Conservation (phyloP, 495 filamentous ascomycete genomes). For the Sordaria brevicollis region DNA sequence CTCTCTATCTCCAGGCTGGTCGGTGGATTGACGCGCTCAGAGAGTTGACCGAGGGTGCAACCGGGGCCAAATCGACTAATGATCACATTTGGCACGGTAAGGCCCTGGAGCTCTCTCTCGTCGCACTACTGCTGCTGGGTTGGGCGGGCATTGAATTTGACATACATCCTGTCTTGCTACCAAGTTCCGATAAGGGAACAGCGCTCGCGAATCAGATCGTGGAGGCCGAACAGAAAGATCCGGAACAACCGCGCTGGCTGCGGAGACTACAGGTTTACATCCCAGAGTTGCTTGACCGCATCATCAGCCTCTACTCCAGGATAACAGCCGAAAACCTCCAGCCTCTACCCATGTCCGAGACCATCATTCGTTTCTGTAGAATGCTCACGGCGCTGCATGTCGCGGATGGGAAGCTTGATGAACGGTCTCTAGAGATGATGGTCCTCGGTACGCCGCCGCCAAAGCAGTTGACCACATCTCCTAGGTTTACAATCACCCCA, state of each 20-base stretch:
- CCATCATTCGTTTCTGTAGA: constrained; percentile 67
- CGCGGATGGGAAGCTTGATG: constrained; percentile 55
- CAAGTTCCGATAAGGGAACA: constrained; percentile 34
- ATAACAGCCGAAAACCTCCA: constrained; percentile 76
- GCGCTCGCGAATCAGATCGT: constrained; percentile 35
- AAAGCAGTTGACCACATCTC: constrained; percentile 28
- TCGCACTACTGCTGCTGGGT: constrained; percentile 73
- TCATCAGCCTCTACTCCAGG: constrained; percentile 71
- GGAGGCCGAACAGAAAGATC: constrained; percentile 31
- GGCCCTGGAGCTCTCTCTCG: constrained; percentile 74
- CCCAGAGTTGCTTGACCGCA: constrained; percentile 61
- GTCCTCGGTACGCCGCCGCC: constrained; percentile 33
- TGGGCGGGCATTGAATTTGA: constrained; percentile 84
- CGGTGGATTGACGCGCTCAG: constrained; percentile 83
- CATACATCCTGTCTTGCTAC: constrained; percentile 47
- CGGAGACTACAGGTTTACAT: constrained; percentile 31
- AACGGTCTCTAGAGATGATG: constrained; percentile 56
- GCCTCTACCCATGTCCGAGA: constrained; percentile 70
- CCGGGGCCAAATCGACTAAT: constrained; percentile 65
- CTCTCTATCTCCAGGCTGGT: constrained; percentile 78
- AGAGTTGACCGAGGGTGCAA: constrained; percentile 71
- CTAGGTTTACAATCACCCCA: constrained; percentile 39
- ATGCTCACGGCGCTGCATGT: constrained; percentile 61
- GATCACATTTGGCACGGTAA: constrained; percentile 97
- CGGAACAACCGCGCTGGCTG: constrained; percentile 32